phyloP scores from a whole-genome alignment of 805 yeast genomes.

The Candida pini region DNA sequence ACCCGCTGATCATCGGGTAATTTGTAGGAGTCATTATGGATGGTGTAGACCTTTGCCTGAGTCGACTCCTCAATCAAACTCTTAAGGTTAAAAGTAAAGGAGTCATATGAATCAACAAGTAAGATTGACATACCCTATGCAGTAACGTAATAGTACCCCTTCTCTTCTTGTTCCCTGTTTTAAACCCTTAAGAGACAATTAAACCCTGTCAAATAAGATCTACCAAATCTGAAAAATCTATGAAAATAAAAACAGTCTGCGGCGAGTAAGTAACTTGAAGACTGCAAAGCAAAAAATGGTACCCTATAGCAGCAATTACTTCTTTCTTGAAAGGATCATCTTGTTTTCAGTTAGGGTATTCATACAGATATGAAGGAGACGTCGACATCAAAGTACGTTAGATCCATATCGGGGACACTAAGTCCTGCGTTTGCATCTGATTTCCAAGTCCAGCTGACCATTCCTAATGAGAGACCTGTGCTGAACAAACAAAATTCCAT shows the following conservation, averaged over 20 bases:
- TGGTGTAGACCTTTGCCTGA: conserved; percentile 43
- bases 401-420: conserved; percentile 14
- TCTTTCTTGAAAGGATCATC: no score
- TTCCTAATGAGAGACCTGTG: conserved; percentile 16
- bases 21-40: conserved; percentile 56
- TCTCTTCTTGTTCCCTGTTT: no score
- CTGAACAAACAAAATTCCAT: conserved; percentile 10
- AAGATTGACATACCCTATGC: conserved; percentile 42
- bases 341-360: no score
- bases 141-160: neutral
- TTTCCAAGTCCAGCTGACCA: conserved; percentile 19
- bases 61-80: conserved; percentile 53
- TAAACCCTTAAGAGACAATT: no score
- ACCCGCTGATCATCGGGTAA: conserved; percentile 27
- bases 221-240: no score
- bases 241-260: no score
- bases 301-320: no score
- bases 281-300: no score
- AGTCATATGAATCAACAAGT: conserved; percentile 89
- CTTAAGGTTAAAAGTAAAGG: conserved; percentile 81
- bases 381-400: no score
- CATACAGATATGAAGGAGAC: no score
- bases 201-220: no score
- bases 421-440: conserved; percentile 22
- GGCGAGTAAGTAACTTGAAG: no score